Percentiles rank a stretch among this genome's conserved stretches.
phyloP scores from a whole-genome alignment of 2,329 filamentous ascomycete species.

The Leptographium flavum region DNA sequence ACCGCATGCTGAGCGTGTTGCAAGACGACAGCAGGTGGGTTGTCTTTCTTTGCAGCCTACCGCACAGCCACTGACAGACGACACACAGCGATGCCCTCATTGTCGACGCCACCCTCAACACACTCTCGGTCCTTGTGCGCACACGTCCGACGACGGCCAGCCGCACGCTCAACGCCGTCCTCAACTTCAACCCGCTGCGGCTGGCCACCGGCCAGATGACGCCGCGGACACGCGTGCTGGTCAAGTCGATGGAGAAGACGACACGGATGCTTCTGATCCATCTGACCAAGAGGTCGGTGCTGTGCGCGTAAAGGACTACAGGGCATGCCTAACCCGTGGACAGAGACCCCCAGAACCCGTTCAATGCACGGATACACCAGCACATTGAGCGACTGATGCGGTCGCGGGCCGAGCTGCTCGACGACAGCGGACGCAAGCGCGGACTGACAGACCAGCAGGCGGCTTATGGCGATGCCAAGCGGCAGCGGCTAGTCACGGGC shows the following conservation, averaged over 20 bases:
- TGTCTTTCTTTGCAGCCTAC: too few species aligned
- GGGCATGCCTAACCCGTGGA: conserved; percentile 10
- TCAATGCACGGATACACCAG: conserved; percentile 68
- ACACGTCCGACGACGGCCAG: conserved; percentile 66
- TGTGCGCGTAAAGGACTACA: background rate
- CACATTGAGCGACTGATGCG: conserved; percentile 74
- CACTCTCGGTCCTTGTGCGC: conserved; percentile 68
- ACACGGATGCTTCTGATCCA: conserved; percentile 73
- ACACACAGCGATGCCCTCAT: conserved; percentile 62
- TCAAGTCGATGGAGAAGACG: conserved; percentile 92
- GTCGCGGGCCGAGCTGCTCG: conserved; percentile 61
- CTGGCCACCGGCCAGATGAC: conserved; percentile 62
- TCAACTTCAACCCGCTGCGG: conserved; percentile 86
- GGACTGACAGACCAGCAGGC: conserved; percentile 54
- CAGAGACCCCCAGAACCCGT: conserved; percentile 68
- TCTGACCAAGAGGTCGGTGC: conserved; percentile 55
- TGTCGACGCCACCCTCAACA: conserved; percentile 84
- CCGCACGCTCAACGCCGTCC: conserved; percentile 71
- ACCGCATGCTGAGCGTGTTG: conserved; percentile 71
- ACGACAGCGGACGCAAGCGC: conserved; percentile 68
- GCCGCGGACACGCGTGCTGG: conserved; percentile 62
- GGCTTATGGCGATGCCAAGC: conserved; percentile 64
- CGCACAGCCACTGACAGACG: background rate
- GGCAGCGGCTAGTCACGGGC: conserved; percentile 49
- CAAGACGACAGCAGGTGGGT: conserved; percentile 70